Evolutionary conservation across 2,329 filamentous ascomycete species (phyloP).

Genomic region (Aureobasidium sp.): DNA sequence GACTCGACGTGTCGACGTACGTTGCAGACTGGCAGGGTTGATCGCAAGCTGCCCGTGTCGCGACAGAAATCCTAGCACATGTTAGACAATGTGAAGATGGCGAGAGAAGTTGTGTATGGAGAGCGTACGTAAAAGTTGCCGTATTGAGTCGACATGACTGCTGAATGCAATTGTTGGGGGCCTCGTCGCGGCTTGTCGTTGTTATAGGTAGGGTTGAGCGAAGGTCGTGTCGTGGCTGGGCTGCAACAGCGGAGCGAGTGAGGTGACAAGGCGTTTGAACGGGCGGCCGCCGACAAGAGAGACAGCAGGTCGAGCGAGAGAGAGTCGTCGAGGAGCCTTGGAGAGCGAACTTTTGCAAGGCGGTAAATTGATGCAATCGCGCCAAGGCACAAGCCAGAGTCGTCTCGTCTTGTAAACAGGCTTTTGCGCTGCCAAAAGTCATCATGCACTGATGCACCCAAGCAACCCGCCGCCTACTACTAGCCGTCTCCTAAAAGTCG

Average conservation of each 20-base stretch:
- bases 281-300: background rate
- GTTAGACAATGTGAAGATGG: conserved; percentile 30
- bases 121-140: conserved; percentile 28
- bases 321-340: background rate
- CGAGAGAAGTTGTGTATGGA: background rate
- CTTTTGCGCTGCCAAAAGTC: background rate
- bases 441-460: background rate
- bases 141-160: conserved; percentile 25
- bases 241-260: background rate
- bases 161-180: background rate
- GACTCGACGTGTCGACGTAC: conserved; percentile 28
- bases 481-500: background rate
- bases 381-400: conserved; percentile 3
- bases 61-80: conserved; percentile 45
- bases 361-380: no score
- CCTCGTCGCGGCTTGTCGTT: background rate
- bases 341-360: no score
- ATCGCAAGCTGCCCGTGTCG: conserved; percentile 37
- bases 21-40: conserved; percentile 41
- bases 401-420: conserved; percentile 1
- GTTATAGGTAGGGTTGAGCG: background rate
- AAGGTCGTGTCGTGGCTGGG: background rate
- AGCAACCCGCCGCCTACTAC: background rate
- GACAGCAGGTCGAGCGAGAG: background rate
- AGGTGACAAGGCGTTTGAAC: background rate